Percentiles rank a stretch among this genome's conserved stretches.
Evolutionary conservation across 148 eudicot genomes (phyloP).

Genomic region (Chenopodium berlandieri): DNA sequence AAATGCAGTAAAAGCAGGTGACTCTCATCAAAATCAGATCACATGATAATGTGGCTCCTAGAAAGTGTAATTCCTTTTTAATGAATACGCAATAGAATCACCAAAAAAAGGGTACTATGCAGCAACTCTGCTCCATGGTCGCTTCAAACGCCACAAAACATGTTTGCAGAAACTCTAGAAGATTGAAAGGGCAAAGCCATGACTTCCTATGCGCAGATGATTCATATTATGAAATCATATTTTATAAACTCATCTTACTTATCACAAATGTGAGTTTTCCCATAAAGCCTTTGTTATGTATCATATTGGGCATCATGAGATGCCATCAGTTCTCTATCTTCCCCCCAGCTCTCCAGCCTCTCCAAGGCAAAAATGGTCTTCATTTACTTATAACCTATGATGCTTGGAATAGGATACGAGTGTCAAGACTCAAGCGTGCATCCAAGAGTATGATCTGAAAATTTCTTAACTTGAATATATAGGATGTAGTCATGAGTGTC

Average conservation of each 20-base stretch:
- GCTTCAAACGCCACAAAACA: background rate
- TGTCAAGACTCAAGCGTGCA: background rate
- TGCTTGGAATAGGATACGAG: background rate
- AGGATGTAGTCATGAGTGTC: background rate
- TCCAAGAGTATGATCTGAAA: background rate
- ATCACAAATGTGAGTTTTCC: background rate
- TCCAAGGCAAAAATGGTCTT: background rate
- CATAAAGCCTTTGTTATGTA: background rate
- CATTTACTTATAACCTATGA: slow-evolving; percentile 5
- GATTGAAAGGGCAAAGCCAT: background rate
- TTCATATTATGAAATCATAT: background rate
- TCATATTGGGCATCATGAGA: background rate
- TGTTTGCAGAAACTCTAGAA: background rate
- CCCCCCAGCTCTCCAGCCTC: background rate
- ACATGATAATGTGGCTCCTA: background rate
- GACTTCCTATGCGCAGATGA: background rate
- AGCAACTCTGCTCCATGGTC: background rate
- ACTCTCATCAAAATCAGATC: background rate
- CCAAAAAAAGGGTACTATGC: background rate
- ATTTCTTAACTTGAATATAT: background rate
- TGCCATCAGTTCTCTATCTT: background rate
- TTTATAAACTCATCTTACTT: background rate
- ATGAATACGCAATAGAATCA: background rate
- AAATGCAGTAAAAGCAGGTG: background rate
- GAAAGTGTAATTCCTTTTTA: background rate